These are phyloP conservation scores for Ciborinia camelliae DNA, from an alignment of 2,329 filamentous ascomycete genomes.

Conservation along the genomic window DNA sequence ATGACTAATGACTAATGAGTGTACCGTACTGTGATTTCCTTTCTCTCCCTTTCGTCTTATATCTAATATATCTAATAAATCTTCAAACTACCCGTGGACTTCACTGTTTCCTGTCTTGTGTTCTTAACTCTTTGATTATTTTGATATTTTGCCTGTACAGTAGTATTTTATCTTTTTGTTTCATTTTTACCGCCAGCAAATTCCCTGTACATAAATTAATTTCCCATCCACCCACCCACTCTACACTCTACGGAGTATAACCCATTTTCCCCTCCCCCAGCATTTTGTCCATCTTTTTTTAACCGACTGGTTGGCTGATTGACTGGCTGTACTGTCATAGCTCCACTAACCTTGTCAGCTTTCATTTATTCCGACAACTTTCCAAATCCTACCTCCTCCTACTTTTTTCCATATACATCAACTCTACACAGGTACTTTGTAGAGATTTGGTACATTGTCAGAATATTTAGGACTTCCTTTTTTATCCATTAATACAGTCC, in stretches of 20 bases:
- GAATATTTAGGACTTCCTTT: neutral
- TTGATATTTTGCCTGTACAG: too few relatives aligned
- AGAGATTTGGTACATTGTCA: neutral
- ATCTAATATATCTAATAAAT: too few relatives aligned
- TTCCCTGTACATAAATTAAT: neutral
- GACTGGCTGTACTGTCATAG: neutral
- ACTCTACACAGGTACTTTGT: neutral
- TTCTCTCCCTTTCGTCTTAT: too few relatives aligned
- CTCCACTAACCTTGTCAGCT: neutral
- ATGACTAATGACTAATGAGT: neutral
- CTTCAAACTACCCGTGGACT: too few relatives aligned
- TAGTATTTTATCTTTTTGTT: neutral
- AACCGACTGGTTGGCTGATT: too few relatives aligned
- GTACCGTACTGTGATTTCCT: neutral
- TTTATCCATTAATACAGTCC: neutral
- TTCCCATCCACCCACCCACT: neutral
- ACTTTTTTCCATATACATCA: neutral
- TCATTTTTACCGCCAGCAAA: neutral
- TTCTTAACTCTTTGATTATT: too few relatives aligned
- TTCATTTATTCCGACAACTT: neutral
- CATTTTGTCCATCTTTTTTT: neutral
- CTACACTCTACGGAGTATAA: too few relatives aligned
- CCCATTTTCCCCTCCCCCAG: constrained; percentile 1
- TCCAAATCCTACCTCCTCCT: neutral
- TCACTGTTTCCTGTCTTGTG: too few relatives aligned